These are phyloP conservation scores for Aspergillus arachidicola DNA, from an alignment of 2,329 filamentous ascomycete genomes.

Conservation along the genomic window DNA sequence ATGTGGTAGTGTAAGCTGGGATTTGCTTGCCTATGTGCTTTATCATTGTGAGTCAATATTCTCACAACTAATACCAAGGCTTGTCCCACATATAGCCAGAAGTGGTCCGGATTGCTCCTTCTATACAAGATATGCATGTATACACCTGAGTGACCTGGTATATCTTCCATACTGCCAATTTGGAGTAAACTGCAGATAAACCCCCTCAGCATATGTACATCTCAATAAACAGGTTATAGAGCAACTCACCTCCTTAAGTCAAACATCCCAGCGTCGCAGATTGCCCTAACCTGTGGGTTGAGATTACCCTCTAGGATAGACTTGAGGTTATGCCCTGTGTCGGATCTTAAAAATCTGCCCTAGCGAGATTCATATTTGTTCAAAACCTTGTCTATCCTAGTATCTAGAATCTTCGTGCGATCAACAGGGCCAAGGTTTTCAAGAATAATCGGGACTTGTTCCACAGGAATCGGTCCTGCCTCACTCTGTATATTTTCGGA, in stretches of 20 bases:
- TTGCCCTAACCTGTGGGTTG: not conserved
- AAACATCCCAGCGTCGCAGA: not conserved
- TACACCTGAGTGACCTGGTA: not conserved
- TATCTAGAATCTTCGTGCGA: not conserved
- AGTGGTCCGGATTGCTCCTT: not conserved
- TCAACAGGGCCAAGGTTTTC: not conserved
- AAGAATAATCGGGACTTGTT: not conserved
- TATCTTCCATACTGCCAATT: not conserved
- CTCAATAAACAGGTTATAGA: not conserved
- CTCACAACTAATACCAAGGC: conserved; percentile 3
- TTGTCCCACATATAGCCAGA: conserved; percentile 18
- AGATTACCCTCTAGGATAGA: not conserved
- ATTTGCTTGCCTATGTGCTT: not conserved
- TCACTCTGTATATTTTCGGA: not conserved
- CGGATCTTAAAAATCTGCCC: not conserved
- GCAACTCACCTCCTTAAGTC: not conserved
- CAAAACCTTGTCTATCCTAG: not conserved
- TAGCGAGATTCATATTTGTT: not conserved
- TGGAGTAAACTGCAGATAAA: not conserved
- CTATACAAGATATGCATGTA: conserved; percentile 17
- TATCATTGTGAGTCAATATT: conserved; percentile 13
- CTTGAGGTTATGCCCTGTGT: not conserved
- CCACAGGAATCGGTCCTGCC: not conserved
- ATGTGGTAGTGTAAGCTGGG: conserved; percentile 13
- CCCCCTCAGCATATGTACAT: not conserved